Evolutionary conservation across 2,329 filamentous ascomycete species (phyloP), one percentile per base, ranked within the genome.

Genomic region (Botryosphaeria agaves): DNA sequence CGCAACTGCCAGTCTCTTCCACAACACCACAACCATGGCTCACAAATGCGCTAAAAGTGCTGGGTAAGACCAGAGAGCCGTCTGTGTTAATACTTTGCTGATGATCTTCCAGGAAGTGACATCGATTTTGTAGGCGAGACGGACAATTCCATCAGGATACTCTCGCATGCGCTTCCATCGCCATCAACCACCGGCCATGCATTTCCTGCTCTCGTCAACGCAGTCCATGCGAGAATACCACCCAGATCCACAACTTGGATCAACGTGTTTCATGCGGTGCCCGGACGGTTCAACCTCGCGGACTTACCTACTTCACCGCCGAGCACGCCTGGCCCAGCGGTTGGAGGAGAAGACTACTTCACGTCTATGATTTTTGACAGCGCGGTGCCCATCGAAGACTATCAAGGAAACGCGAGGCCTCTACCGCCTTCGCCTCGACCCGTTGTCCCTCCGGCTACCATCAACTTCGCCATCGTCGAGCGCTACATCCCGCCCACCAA

Each of bases 401-500:
- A 72, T 45, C 64, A 70, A 38, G 58, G 66, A 36, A 62, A 66
- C 36, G 56, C 59, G 5, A 56, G 55, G 27, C 56, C 61, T 12
- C 47, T 62, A 3, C 57, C 63, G 6, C 57, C 62, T 26, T 64
- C 61, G 8, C 68, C 68, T 7, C 55, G 61, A 32, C 68, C 69
- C 2, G 61, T 73, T 26, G 70, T 73, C 1, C 64, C 69, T 5
- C 71, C 70, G 1, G 61, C 60, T 12, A 69, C 64, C 29, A 66
- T 75, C 36, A 61, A 74, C 32, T 53, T 75, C 24, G 67, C 69
- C 2, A 57, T 75, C 8, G 58, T 76, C 3, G 72, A 76, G 48
- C 64, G 72, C 21, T 76, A 72, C 45, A 69, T 76, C n/a, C 72
- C 72, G 12, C 71, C 72, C 2, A 62, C 68, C 1, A 70, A 62